Conservation (phyloP, 202 grass and related monocot species). For the Zoysia matrella region DNA sequence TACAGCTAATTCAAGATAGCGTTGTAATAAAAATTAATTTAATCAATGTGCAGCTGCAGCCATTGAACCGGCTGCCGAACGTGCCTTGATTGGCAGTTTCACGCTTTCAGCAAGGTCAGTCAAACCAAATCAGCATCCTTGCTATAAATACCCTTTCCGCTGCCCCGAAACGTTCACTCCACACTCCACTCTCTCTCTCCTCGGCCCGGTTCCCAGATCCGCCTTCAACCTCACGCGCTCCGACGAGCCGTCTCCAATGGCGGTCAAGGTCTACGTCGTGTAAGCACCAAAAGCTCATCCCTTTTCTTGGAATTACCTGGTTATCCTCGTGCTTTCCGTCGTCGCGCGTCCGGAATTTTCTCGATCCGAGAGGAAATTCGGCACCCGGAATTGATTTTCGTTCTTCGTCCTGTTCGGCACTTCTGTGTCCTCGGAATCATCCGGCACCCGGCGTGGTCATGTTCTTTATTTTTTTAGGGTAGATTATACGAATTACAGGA, state of each 20-base stretch:
- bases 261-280: slow-evolving; percentile 85
- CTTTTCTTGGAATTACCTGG: slow-evolving; percentile 11
- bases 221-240: slow-evolving; percentile 33
- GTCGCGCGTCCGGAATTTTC: background rate
- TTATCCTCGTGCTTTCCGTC: background rate
- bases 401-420: slow-evolving; percentile 5
- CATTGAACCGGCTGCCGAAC: no score
- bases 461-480: background rate
- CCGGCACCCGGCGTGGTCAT: background rate
- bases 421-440: background rate
- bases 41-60: no score
- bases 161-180: slow-evolving; percentile 20
- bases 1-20: no score
- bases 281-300: slow-evolving; percentile 55
- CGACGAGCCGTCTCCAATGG: slow-evolving; percentile 54
- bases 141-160: slow-evolving; percentile 48
- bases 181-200: background rate
- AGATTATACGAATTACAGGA: background rate
- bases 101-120: background rate
- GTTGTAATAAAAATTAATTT: no score
- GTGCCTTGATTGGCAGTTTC: background rate
- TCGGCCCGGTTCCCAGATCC: slow-evolving; percentile 22
- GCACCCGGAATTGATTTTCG: background rate
- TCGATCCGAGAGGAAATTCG: background rate
- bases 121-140: slow-evolving; percentile 34